These are phyloP conservation scores for Craterostigma plantagineum DNA, from an alignment of 257 asterid species.

Conservation along the genomic window DNA sequence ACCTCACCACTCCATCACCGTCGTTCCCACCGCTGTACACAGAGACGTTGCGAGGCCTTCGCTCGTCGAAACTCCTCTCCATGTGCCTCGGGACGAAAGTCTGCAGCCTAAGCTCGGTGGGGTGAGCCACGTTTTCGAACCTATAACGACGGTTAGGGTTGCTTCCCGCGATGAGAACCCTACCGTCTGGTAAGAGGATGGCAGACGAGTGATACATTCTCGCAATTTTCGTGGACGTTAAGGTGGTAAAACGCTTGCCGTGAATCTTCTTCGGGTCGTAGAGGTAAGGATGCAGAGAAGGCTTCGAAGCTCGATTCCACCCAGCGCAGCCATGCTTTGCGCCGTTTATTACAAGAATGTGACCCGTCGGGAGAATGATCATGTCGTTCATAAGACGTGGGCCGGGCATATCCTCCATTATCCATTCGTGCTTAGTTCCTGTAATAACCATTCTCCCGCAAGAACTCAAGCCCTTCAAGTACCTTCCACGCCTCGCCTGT, in stretches of 20 bases:
- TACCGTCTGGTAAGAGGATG: conserved; percentile 35
- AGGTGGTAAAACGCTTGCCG: conserved; percentile 22
- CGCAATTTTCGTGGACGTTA: conserved; percentile 27
- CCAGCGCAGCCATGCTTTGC: conserved; percentile 33
- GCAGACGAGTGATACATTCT: conserved; percentile 51
- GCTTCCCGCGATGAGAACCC: conserved; percentile 44
- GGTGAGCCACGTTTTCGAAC: conserved; percentile 18
- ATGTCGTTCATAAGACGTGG: conserved; percentile 38
- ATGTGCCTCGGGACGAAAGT: conserved; percentile 30
- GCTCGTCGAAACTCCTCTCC: conserved; percentile 16
- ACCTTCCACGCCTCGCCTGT: conserved; percentile 20
- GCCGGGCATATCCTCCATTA: conserved; percentile 44
- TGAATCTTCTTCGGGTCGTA: conserved; percentile 25
- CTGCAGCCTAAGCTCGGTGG: conserved; percentile 48
- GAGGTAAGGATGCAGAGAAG: conserved; percentile 30
- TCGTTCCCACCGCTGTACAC: conserved; percentile 7
- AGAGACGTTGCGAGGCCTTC: conserved; percentile 27
- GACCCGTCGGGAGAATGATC: conserved; percentile 46
- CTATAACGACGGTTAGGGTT: conserved; percentile 32
- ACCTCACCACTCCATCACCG: conserved; percentile 12
- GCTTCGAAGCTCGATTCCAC: conserved; percentile 17
- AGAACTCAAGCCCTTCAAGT: conserved; percentile 19
- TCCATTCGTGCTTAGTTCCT: conserved; percentile 31
- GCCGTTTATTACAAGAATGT: conserved; percentile 48
- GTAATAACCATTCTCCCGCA: conserved; percentile 61